These are phyloP conservation scores for Phytophthora constricta DNA, from an alignment of 352 stramenopile genomes.

Conservation along the genomic window DNA sequence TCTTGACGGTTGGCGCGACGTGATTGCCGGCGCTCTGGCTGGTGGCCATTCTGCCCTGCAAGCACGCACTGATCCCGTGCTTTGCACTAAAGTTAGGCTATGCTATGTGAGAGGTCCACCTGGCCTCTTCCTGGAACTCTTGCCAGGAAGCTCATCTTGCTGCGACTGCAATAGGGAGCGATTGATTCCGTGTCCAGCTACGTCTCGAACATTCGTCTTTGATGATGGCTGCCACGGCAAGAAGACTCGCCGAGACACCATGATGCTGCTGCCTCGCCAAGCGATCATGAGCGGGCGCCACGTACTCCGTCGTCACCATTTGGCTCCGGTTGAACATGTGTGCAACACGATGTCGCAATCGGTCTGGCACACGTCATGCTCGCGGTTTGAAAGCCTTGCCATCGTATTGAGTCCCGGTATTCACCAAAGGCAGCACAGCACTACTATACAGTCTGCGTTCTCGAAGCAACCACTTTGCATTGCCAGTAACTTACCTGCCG, in stretches of 20 bases:
- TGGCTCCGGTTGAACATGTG: neutral
- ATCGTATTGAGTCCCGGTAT: too few species aligned
- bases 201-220: too few species aligned
- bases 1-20: neutral
- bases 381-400: neutral
- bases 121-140: too few species aligned
- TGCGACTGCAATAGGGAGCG: too few species aligned
- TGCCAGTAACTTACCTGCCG: too few species aligned
- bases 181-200: too few species aligned
- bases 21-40: neutral
- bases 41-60: neutral
- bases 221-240: neutral
- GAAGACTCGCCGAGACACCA: too few species aligned
- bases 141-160: too few species aligned
- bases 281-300: slow-evolving; percentile 12
- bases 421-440: neutral
- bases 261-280: too few species aligned
- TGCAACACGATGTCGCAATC: neutral
- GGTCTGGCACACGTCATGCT: neutral
- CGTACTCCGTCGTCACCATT: slow-evolving; percentile 27
- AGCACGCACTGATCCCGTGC: neutral
- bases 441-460: neutral
- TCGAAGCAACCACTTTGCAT: too few species aligned
- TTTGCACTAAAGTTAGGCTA: neutral
- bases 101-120: neutral